Evolutionary conservation across 2,329 filamentous ascomycete genomes (phyloP).

Genomic region (Rutstroemia sp.): DNA sequence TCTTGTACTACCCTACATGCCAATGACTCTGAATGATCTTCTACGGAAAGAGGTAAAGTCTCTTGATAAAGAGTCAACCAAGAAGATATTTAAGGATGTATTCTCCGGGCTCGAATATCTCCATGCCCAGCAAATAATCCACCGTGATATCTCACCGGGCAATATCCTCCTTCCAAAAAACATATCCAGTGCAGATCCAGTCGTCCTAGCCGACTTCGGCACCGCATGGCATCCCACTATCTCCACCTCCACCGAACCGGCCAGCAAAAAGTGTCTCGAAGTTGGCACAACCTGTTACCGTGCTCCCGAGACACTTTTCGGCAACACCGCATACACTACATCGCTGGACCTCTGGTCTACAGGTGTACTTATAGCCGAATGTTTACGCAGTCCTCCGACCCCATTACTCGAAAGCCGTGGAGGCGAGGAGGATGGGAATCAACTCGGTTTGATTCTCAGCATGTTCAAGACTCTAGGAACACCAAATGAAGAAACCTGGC

Average conservation of each 20-base stretch:
- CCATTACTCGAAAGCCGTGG: conserved; percentile 75
- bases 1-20: conserved; percentile 79
- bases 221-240: conserved; percentile 69
- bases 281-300: conserved; percentile 91
- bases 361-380: conserved; percentile 79
- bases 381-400: conserved; percentile 42
- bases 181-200: conserved; percentile 55
- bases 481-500: conserved; percentile 74
- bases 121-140: conserved; percentile 71
- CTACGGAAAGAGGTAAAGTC: conserved; percentile 43
- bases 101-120: conserved; percentile 65
- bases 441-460: conserved; percentile 82
- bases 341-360: conserved; percentile 84
- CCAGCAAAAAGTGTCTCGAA: conserved; percentile 72
- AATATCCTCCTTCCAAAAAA: conserved; percentile 64
- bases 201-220: conserved; percentile 84
- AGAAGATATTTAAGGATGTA: conserved; percentile 52
- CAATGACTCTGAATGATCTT: conserved; percentile 62
- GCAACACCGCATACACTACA: conserved; percentile 62
- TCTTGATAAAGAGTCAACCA: conserved; percentile 17
- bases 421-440: conserved; percentile 73
- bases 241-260: conserved; percentile 50
- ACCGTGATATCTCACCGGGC: conserved; percentile 90
- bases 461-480: conserved; percentile 91
- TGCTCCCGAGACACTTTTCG: conserved; percentile 85